Evolutionary conservation across 139 green algal species (phyloP), one percentile per base, ranked within the genome.

Genomic region (Closterium sp.): DNA sequence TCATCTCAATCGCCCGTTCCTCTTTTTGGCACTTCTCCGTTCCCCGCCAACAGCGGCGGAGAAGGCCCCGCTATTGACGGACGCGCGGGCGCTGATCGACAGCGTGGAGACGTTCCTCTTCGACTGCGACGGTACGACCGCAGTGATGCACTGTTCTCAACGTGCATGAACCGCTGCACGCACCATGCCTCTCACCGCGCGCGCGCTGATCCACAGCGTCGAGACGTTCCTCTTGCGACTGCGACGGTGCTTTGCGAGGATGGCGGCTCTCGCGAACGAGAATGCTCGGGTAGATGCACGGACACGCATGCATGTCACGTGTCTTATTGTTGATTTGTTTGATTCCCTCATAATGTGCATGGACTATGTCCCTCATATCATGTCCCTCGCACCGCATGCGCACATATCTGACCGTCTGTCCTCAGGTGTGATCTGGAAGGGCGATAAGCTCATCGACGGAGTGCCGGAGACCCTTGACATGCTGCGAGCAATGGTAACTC

Each of bases 81-180:
- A 94, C 30, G 55, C 92, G 33, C 23, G 23, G 35, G 30, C 6
- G 33, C 94, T 99, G 0, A 92, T 99, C 21, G 95, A 98, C 66
- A 97, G 96, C 76, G 96, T 98, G 33, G 94, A 99, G 89, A 98
- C 96, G 94, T 99, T 99, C 95, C 99, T 99, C 89, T 99, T 99
- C 90, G 98, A 99, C 94, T 99, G 98, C 94, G 98, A 99, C 94
- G 98, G 97, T 98, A 89, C 91, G 95, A 32, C 6, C 34, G 6
- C 35, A 19, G 25, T 76, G 7, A 76, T 12, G 12, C n/a, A n/a
- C n/a, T n/a, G n/a, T n/a, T n/a, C n/a, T n/a, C n/a, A n/a, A n/a
- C n/a, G n/a, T n/a, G n/a, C n/a, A n/a, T n/a, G n/a, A n/a, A n/a
- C n/a, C n/a, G n/a, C n/a, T n/a, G n/a, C n/a, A n/a, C n/a, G n/a